Percentiles rank a stretch among this genome's conserved stretches.
Conservation (phyloP, 1,284 basidiomycete species). For the Psilocybe mexicana region DNA sequence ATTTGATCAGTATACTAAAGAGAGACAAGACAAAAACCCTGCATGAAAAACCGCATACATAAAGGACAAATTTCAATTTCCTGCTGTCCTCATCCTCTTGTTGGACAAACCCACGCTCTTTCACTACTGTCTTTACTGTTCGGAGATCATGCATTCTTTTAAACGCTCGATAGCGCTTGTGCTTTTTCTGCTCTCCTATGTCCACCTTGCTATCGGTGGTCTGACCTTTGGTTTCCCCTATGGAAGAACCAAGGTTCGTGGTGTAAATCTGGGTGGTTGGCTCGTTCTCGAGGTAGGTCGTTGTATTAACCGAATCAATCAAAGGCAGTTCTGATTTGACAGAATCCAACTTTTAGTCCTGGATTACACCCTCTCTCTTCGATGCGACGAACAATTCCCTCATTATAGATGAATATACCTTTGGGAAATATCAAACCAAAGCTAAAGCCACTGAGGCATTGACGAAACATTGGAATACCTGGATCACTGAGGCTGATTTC, state of each 20-base stretch:
- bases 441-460: constrained; percentile 41
- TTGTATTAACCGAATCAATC: not conserved
- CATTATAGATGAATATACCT: constrained; percentile 88
- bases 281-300: constrained; percentile 65
- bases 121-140: no score
- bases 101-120: no score
- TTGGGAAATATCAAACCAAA: constrained; percentile 60
- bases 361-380: constrained; percentile 86
- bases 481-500: constrained; percentile 55
- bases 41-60: no score
- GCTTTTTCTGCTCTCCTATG: constrained; percentile 16
- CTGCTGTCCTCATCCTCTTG: no score
- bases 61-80: no score
- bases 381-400: constrained; percentile 67
- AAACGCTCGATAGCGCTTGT: not conserved
- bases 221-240: constrained; percentile 46
- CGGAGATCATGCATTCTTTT: no score
- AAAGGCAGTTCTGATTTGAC: not conserved
- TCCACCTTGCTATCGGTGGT: constrained; percentile 22
- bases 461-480: not conserved
- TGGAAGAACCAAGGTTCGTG: constrained; percentile 60
- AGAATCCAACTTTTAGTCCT: constrained; percentile 45
- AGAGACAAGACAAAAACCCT: no score
- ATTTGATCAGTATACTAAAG: no score
- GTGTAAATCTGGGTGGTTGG: constrained; percentile 81